Evolutionary conservation across 2,329 filamentous ascomycete species (phyloP), one percentile per base, ranked within the genome.

Genomic region (Exophiala sp.): DNA sequence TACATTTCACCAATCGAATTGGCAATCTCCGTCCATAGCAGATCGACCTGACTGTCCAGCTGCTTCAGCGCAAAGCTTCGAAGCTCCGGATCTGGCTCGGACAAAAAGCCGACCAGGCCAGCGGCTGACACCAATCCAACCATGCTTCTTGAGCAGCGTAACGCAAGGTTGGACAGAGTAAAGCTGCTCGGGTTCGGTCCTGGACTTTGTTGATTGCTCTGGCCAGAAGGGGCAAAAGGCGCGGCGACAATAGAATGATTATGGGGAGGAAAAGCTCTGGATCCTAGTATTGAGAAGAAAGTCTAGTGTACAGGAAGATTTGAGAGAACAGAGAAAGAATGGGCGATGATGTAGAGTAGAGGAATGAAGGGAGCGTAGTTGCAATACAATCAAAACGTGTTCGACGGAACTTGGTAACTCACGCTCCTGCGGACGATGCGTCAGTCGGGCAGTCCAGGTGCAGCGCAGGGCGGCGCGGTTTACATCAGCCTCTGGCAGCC

Each of bases 21-120:
- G 46, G 93, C 91, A 58, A 98, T 90, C 72, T 98, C 93, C 55
- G 90, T 94, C 93, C 93, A 98, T 61, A 98, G 82, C 58, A 91
- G 86, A 70, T 97, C 90, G 64, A 98, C 95, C 66, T 97, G 87
- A 63, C 93, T 86, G 72, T 98, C 95, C 65, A 98, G 81, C 60
- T 88, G 90, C 73, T 95, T 87, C 60, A 98, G 78, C 59, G 93
- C 93, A 68, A 96, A 98, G 62, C 91, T 82, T 77, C 89, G 90
- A 70, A 98, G 83, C 71, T 95, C 88, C 50, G 86, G 81, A 72
- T 97, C 93, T 63, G 94, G 89, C 68, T 98, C 93, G 60, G 88
- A 86, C 57, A 98, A 81, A 70, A 96, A 96, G 73, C 89, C 91
- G 67, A 98, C 81, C 52, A 98, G 83, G 70, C 93, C 93, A 60